Base-by-base conservation (phyloP, 1,284 basidiomycete species). In the Puccinia triticina region DNA sequence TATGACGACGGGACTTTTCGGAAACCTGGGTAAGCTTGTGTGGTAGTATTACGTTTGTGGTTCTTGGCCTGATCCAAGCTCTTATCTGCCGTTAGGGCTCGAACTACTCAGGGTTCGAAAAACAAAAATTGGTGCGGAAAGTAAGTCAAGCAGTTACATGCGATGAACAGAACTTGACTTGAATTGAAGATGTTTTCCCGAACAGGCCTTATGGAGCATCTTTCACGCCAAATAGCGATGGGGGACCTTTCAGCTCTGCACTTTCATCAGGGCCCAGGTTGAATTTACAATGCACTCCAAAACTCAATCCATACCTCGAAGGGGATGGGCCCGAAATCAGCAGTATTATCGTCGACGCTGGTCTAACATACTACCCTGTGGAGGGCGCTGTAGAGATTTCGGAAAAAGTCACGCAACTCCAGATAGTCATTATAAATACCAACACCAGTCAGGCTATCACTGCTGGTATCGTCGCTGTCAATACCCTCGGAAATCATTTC, bases 381-480 rank as follows among this genome's bases (percentile, higher is more conserved):
- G 43, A 73, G 43, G 66, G 69, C 11, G 37, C 78, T 11, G 61
- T 80, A 29, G 50, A 72, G 40, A 32, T 80, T 40, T 55, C 78
- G 23, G 46, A 71, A 3, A 57, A 37, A 29, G 43, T 64, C 7
- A 46, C 26, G 46, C 29, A 71, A 23, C 66, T 79, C n/a, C 66
- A 79, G 53, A 57, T 79, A 21, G 34, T 79, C 18, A 50, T 79
- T 32, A 79, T 79, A 34, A 79, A 79, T 71, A 79, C 77, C 48
- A 79, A 79, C 40, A 69, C 77, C 26, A 79, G 66, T 71, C 43
- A 71, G 53, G 77, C 77, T 23, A 26, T 79, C 26, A 57, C 77
- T n/a, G 64, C 64, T 43, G 77, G 77, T 21, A 71, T 79, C 16
- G 66, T 79, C 23, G 66, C 48, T 8, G 66, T 79, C 77, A 71